Conservation (phyloP, 306 rosid species). For the Begonia loranthoides region DNA sequence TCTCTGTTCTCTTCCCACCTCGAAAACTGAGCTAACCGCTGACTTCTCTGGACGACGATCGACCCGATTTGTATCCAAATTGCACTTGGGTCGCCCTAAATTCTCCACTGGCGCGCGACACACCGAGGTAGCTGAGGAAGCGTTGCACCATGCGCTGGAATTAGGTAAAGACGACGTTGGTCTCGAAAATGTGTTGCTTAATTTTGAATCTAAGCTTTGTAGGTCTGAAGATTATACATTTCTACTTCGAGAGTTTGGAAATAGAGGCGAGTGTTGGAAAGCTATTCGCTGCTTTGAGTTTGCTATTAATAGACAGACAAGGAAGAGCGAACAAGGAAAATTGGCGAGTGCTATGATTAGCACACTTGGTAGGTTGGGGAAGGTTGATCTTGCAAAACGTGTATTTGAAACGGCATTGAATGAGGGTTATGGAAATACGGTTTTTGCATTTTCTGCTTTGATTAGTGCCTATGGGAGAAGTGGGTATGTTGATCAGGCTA, state of each 20-base stretch:
- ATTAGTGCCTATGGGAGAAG: conserved; percentile 75
- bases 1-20: conserved; percentile 27
- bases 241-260: conserved; percentile 55
- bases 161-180: conserved; percentile 34
- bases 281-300: conserved; percentile 53
- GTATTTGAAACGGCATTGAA: conserved; percentile 46
- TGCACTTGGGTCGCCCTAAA: conserved; percentile 58
- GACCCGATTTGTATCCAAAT: conserved; percentile 62
- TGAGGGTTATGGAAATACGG: conserved; percentile 74
- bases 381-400: conserved; percentile 45
- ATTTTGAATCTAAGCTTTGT: conserved; percentile 39
- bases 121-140: conserved; percentile 55
- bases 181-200: conserved; percentile 36
- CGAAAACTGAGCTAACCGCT: conserved; percentile 34
- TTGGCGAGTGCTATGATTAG: conserved; percentile 77
- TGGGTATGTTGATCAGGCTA: conserved; percentile 44
- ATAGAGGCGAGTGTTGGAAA: conserved; percentile 46
- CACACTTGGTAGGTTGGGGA: conserved; percentile 76
- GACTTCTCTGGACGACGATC: conserved; percentile 78
- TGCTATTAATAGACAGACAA: conserved; percentile 39
- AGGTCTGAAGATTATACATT: conserved; percentile 60
- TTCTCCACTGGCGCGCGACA: conserved; percentile 33
- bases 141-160: conserved; percentile 27
- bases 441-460: conserved; percentile 59
- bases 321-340: conserved; percentile 50